phyloP scores from a whole-genome alignment of 2,329 filamentous ascomycete species.

The Zarea fungicola region DNA sequence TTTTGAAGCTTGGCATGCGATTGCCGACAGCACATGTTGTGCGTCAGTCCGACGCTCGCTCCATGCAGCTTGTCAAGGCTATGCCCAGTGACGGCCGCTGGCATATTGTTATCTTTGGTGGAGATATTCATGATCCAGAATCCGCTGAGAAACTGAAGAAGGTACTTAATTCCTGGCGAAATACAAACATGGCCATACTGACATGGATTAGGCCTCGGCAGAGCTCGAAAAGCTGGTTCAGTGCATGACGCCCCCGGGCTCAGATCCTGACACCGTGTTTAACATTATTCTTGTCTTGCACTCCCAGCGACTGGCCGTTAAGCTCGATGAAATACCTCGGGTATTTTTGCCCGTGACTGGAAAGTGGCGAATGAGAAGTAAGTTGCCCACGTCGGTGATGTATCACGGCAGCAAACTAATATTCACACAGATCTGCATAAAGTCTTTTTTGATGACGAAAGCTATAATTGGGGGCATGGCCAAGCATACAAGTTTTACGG shows the following conservation, averaged over 20 bases:
- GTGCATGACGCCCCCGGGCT: conserved; percentile 35
- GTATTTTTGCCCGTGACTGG: conserved; percentile 53
- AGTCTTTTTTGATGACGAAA: conserved; percentile 46
- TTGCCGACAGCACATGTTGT: conserved; percentile 56
- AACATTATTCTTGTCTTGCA: conserved; percentile 46
- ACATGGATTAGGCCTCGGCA: neutral
- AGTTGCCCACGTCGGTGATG: neutral
- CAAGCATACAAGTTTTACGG: conserved; percentile 50
- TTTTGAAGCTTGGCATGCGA: conserved; percentile 43
- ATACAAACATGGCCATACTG: neutral
- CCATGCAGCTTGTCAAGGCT: conserved; percentile 47
- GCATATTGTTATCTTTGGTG: conserved; percentile 53
- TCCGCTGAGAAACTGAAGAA: conserved; percentile 40
- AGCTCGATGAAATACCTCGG: conserved; percentile 42
- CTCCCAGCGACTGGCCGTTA: conserved; percentile 41
- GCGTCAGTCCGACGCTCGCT: conserved; percentile 53
- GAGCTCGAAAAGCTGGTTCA: conserved; percentile 19
- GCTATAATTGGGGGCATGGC: conserved; percentile 44
- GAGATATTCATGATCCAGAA: conserved; percentile 39
- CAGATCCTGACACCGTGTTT: conserved; percentile 50
- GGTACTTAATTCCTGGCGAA: neutral
- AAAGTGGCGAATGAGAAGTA: conserved; percentile 34
- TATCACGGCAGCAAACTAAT: neutral
- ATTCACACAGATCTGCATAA: conserved; percentile 42
- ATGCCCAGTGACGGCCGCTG: conserved; percentile 40